A percentile compares a stretch with the other conserved stretches of the same genome.
These are phyloP conservation scores for Colletotrichum brevisporum DNA, from an alignment of 2,329 filamentous ascomycete species.

Conservation along the genomic window DNA sequence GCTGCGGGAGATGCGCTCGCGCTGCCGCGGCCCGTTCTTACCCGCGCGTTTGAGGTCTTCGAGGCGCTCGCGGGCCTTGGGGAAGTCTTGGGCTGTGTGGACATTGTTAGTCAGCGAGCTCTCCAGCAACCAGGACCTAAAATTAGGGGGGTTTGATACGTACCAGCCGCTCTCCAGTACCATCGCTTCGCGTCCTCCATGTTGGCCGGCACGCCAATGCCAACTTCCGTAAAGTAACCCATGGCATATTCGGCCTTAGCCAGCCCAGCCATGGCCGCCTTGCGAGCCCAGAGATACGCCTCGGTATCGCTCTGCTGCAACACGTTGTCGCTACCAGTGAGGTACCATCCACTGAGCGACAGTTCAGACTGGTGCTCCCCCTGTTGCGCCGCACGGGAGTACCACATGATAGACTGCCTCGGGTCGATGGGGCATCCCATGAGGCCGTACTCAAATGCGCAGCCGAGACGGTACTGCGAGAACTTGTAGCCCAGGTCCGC, in stretches of 20 bases:
- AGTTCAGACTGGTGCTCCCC: constrained; percentile 95
- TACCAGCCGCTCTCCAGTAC: constrained; percentile 98
- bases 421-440: constrained; percentile 88
- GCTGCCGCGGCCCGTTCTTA: constrained; percentile 78
- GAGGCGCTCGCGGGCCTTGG: constrained; percentile 91
- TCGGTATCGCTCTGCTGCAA: constrained; percentile 94
- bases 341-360: constrained; percentile 90
- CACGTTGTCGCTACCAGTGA: constrained; percentile 90
- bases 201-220: constrained; percentile 88
- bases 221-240: constrained; percentile 97
- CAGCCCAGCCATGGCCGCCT: constrained; percentile 88
- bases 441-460: constrained; percentile 89
- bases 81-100: constrained; percentile 86
- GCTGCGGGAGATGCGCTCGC: constrained; percentile 85
- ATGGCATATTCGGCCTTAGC: constrained; percentile 98
- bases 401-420: constrained; percentile 91
- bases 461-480: constrained; percentile 90
- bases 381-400: constrained; percentile 90
- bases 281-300: constrained; percentile 96
- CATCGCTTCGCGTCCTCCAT: constrained; percentile 96
- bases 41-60: constrained; percentile 87
- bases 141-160: constrained; percentile 57
- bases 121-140: background rate
- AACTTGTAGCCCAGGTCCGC: constrained; percentile 95
- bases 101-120: constrained; percentile 46